Evolutionary conservation across 2,329 filamentous ascomycete genomes (phyloP).

Genomic region (Exophiala sideris): DNA sequence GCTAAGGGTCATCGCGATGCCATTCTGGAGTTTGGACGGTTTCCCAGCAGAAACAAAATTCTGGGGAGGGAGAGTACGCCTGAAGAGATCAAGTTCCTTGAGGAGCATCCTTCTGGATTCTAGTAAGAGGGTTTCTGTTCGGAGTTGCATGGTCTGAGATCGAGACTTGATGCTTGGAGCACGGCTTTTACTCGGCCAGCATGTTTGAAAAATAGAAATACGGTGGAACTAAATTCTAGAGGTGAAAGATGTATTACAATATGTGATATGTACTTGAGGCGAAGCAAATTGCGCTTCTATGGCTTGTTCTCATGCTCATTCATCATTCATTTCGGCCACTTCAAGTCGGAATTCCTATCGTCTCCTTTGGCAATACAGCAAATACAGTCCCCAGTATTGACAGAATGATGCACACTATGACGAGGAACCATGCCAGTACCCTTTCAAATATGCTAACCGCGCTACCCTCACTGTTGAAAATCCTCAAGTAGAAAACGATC

Average conservation of each 20-base stretch:
- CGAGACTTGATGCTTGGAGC: no score
- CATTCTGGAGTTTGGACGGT: conserved; percentile 29
- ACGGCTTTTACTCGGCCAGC: no score
- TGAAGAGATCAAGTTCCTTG: conserved; percentile 19
- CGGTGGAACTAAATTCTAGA: no score
- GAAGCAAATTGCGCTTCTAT: no score
- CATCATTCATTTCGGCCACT: background rate
- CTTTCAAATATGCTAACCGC: conserved; percentile 65
- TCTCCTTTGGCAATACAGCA: conserved; percentile 78
- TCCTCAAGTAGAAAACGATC: conserved; percentile 81
- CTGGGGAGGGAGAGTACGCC: conserved; percentile 24
- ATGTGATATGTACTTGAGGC: no score
- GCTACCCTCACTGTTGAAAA: conserved; percentile 72
- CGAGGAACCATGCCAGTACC: conserved; percentile 63
- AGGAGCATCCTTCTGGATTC: conserved; percentile 20
- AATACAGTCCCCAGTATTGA: conserved; percentile 78
- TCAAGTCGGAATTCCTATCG: conserved; percentile 52
- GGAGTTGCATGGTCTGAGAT: background rate
- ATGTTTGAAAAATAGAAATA: no score
- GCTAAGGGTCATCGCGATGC: conserved; percentile 26
- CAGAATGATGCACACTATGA: conserved; percentile 66
- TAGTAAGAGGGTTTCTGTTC: background rate
- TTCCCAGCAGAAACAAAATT: conserved; percentile 29
- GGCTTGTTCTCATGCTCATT: no score
- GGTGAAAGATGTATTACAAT: no score